A percentile compares a stretch with the other conserved stretches of the same genome.
These are phyloP conservation scores for Mrakia frigida DNA, from an alignment of 768 basidiomycete species.

Conservation along the genomic window DNA sequence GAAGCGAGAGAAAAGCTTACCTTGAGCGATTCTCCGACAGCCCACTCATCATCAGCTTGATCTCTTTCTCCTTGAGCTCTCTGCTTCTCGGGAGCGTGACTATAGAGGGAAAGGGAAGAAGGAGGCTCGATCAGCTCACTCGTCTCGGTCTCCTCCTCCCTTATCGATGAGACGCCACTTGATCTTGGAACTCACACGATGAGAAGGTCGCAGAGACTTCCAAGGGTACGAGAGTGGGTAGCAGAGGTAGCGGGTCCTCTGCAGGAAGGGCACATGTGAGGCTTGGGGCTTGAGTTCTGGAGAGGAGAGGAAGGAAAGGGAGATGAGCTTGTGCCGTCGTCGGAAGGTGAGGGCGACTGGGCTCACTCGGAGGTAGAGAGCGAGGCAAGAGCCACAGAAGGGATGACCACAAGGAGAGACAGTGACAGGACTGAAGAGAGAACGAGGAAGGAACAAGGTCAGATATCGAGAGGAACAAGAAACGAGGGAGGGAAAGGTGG, in stretches of 20 bases:
- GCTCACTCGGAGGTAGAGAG: constrained; percentile 12
- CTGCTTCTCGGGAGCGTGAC: constrained; percentile 24
- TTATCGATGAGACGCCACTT: background rate
- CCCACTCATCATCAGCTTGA: constrained; percentile 26
- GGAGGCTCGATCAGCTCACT: background rate
- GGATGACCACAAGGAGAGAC: constrained; percentile 20
- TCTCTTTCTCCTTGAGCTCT: constrained; percentile 22
- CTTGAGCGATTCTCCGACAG: constrained; percentile 9
- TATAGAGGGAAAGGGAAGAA: background rate
- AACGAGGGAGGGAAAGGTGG: too few species aligned
- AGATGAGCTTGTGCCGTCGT: too few species aligned
- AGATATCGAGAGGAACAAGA: background rate
- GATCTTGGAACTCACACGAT: constrained; percentile 17
- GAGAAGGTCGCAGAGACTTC: constrained; percentile 20
- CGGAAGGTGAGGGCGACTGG: background rate
- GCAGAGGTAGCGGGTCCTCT: constrained; percentile 15
- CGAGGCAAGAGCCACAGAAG: constrained; percentile 19
- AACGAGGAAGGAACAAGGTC: background rate
- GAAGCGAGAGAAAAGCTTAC: background rate
- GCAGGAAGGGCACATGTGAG: constrained; percentile 23
- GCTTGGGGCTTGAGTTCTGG: constrained; percentile 8
- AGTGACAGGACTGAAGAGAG: background rate
- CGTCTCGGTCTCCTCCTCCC: background rate
- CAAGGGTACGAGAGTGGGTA: constrained; percentile 12
- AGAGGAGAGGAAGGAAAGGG: background rate